Percentiles rank a stretch among this genome's conserved stretches.
phyloP scores from a whole-genome alignment of 164 flowering plant species.

The Piper longum region DNA sequence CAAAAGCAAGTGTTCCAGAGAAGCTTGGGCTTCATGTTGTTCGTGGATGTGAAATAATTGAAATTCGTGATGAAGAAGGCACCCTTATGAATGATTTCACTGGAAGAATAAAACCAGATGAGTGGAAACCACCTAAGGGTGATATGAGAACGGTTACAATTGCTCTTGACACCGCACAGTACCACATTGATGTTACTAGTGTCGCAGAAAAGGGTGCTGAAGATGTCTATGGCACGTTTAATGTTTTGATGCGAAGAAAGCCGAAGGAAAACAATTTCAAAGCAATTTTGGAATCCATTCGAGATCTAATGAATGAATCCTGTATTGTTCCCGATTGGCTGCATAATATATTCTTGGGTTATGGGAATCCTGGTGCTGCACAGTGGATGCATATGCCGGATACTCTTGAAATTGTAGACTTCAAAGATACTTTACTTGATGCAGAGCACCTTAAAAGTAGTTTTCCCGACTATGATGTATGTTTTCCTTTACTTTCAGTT shows the following conservation, averaged over 20 bases:
- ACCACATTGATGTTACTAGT: constrained; percentile 87
- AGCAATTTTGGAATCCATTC: constrained; percentile 91
- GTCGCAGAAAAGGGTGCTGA: constrained; percentile 85
- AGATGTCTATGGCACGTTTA: constrained; percentile 83
- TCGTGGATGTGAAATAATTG: constrained; percentile 94
- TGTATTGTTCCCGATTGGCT: constrained; percentile 98
- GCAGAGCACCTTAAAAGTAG: constrained; percentile 61
- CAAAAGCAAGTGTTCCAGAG: constrained; percentile 78
- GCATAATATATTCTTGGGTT: constrained; percentile 87
- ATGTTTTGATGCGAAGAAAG: constrained; percentile 88
- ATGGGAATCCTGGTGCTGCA: constrained; percentile 97
- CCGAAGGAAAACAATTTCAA: constrained; percentile 98
- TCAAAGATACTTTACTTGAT: constrained; percentile 89
- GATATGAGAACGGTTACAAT: constrained; percentile 84
- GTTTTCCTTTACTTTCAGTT: constrained; percentile 1
- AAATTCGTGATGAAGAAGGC: constrained; percentile 94
- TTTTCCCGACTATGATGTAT: constrained; percentile 69
- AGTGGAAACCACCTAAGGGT: constrained; percentile 99
- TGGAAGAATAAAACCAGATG: constrained; percentile 87
- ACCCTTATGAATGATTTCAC: constrained; percentile 96
- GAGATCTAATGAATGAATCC: constrained; percentile 99
- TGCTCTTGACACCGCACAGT: constrained; percentile 94
- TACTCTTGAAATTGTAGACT: constrained; percentile 71
- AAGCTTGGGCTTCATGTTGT: constrained; percentile 91
- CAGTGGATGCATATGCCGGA: constrained; percentile 97